A percentile compares a stretch with the other conserved stretches of the same genome.
These are phyloP conservation scores for Pestalotiopsis sp. DNA, from an alignment of 2,329 filamentous ascomycete genomes.

Conservation along the genomic window DNA sequence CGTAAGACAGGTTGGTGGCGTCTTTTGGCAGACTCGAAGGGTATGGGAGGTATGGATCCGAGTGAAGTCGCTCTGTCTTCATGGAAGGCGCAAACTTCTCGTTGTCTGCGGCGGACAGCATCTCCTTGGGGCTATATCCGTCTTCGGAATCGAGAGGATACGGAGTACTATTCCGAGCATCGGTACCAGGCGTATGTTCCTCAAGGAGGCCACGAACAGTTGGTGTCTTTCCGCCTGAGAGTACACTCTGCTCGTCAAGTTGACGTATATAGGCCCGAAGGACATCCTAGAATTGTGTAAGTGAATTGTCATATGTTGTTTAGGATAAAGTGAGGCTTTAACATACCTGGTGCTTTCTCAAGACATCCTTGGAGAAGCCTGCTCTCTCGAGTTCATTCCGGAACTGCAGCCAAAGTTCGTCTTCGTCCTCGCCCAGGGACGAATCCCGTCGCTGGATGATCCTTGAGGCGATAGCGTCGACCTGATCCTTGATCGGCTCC, in stretches of 20 bases:
- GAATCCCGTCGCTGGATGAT: slow-evolving; percentile 48
- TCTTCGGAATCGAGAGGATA: slow-evolving; percentile 30
- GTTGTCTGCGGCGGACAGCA: slow-evolving; percentile 37
- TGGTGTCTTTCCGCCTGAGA: slow-evolving; percentile 46
- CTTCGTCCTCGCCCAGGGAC: slow-evolving; percentile 43
- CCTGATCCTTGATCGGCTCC: slow-evolving; percentile 61
- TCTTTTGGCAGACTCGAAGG: slow-evolving; percentile 22
- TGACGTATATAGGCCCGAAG: slow-evolving; percentile 64
- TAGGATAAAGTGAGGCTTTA: slow-evolving; percentile 11
- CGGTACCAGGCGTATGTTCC: slow-evolving; percentile 30
- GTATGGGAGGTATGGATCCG: slow-evolving; percentile 30
- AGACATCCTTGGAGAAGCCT: slow-evolving; percentile 58
- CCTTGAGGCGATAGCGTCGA: slow-evolving; percentile 58
- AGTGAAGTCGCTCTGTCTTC: slow-evolving; percentile 39
- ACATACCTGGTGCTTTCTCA: slow-evolving; percentile 60
- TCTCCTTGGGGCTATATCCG: slow-evolving; percentile 36
- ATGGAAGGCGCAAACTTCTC: slow-evolving; percentile 45
- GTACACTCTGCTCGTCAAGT: slow-evolving; percentile 52
- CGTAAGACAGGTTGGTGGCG: slow-evolving; percentile 34
- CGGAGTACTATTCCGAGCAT: slow-evolving; percentile 28
- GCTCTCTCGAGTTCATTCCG: slow-evolving; percentile 59
- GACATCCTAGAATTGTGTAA: slow-evolving; percentile 47
- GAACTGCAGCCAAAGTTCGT: slow-evolving; percentile 61
- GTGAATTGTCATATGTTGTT: slow-evolving; percentile 20
- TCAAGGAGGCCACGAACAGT: slow-evolving; percentile 59